A percentile compares a stretch with the other conserved stretches of the same genome.
phyloP scores from a whole-genome alignment of 2,329 filamentous ascomycete species.

The Pseudomassariella vexata region DNA sequence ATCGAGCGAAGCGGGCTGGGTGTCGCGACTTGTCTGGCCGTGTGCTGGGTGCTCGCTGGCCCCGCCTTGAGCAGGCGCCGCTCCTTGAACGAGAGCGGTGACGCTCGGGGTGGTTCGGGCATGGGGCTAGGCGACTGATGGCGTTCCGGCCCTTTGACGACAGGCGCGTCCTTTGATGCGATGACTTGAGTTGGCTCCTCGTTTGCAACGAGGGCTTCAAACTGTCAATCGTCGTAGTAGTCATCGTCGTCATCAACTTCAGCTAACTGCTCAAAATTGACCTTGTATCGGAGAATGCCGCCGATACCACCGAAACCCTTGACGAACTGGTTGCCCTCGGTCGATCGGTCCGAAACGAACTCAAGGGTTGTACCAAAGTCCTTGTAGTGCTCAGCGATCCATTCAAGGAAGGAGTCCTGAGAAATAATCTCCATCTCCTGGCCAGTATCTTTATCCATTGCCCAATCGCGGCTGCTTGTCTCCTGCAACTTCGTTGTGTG shows the following conservation, averaged over 20 bases:
- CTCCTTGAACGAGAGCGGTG: slow-evolving; percentile 30
- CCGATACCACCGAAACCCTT: slow-evolving; percentile 99
- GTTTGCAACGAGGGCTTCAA: slow-evolving; percentile 67
- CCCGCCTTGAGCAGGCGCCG: slow-evolving; percentile 41
- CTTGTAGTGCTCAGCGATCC: slow-evolving; percentile 98
- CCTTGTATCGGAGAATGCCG: slow-evolving; percentile 95
- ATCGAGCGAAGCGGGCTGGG: slow-evolving; percentile 65
- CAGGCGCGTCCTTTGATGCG: slow-evolving; percentile 31
- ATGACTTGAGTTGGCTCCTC: slow-evolving; percentile 74
- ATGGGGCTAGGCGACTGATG: slow-evolving; percentile 33
- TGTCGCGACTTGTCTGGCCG: slow-evolving; percentile 45
- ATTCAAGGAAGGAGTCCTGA: slow-evolving; percentile 93
- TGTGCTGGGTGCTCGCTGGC: slow-evolving; percentile 37
- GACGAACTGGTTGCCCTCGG: slow-evolving; percentile 98
- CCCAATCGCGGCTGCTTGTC: slow-evolving; percentile 65
- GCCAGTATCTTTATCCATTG: slow-evolving; percentile 92
- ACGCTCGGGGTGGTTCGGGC: slow-evolving; percentile 19
- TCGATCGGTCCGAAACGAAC: slow-evolving; percentile 95
- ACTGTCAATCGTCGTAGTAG: slow-evolving; percentile 64
- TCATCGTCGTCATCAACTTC: slow-evolving; percentile 89
- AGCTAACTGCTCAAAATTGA: slow-evolving; percentile 98
- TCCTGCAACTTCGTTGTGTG: slow-evolving; percentile 89
- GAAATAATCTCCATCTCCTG: slow-evolving; percentile 95
- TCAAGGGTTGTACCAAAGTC: slow-evolving; percentile 94
- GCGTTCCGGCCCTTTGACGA: slow-evolving; percentile 29